Evolutionary conservation across 129 eudicot genomes (phyloP), one percentile per base, ranked within the genome.

Genomic region (Flaveria bidentis): DNA sequence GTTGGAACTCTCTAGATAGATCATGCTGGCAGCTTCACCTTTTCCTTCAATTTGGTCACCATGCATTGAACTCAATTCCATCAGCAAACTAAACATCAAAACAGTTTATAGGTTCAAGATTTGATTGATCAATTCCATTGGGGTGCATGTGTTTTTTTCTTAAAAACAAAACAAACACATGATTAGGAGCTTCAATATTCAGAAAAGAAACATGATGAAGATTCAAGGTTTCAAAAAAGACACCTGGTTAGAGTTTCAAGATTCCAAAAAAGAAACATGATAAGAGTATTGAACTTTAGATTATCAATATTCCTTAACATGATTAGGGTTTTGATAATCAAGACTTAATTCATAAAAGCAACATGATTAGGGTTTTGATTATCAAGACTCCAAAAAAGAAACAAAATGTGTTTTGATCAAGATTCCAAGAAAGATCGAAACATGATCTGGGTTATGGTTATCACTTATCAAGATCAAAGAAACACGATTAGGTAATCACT

Each of bases 1-100:
- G 9, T 26, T 4, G 22, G 46, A 42, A 68, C 60, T 18, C 13
- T 42, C 9, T 39, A 17, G 30, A 20, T 80, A 80, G 83, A 80
- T 80, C 79, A 80, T 80, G 79, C 83, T 73, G 83, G 83, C 83
- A 80, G 83, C 83, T 80, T 72, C 79, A 80, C 69, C 69, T 64
- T 80, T 80, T 80, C 33, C 83, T 80, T 62, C 53, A 41, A 67
- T 64, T 80, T 80, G 74, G 65, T 72, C 74, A 80, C 69, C 83
- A 63, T 72, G 66, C 77, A 71, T 50, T 47, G 41, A 69, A 15
- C 76, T 65, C 44, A 50, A 49, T 13, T 62, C 63, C 73, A 13
- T 76, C 65, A 74, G 10, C 63, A 1, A 44, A 44, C 60, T 49
- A 15, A n/a, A 5, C 1, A 13, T 50, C 15, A 33, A 28, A 62